These are phyloP conservation scores for Oenanthe sinensis DNA, from an alignment of 129 eudicot genomes.

Conservation along the genomic window DNA sequence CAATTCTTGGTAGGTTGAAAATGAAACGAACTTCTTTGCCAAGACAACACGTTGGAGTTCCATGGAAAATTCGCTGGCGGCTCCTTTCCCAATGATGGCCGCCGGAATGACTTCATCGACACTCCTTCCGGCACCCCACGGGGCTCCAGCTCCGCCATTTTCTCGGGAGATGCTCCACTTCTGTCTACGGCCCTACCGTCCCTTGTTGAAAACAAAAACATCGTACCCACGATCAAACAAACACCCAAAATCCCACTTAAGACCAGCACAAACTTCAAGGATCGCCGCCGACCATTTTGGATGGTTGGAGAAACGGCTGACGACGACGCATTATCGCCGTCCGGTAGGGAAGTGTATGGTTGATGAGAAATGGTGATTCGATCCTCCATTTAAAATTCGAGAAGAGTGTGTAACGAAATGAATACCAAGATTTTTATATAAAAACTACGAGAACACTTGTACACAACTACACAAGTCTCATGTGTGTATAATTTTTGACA, in stretches of 20 bases:
- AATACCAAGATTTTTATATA: not conserved
- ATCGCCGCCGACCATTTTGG: not conserved
- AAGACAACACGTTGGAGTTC: constrained; percentile 4
- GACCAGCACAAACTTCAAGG: not conserved
- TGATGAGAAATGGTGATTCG: not conserved
- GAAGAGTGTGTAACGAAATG: not conserved
- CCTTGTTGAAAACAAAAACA: not conserved
- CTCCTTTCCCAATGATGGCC: not conserved
- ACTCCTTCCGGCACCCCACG: constrained; percentile 13
- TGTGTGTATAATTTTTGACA: not conserved
- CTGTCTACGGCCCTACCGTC: not conserved
- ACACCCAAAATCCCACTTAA: not conserved
- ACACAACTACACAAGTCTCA: not conserved
- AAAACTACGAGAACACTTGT: not conserved
- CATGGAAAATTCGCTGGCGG: not conserved
- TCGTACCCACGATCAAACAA: not conserved
- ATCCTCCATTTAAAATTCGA: not conserved
- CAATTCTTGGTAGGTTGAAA: constrained; percentile 9
- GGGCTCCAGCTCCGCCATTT: not conserved
- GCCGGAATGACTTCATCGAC: constrained; percentile 12
- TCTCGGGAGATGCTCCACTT: not conserved
- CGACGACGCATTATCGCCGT: not conserved
- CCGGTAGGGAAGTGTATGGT: not conserved
- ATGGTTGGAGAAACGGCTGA: not conserved
- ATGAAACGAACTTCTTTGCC: constrained; percentile 13